Evolutionary conservation across 2,329 filamentous ascomycete species (phyloP), one percentile per base, ranked within the genome.

Genomic region (Chrysosporium keratinophilum): DNA sequence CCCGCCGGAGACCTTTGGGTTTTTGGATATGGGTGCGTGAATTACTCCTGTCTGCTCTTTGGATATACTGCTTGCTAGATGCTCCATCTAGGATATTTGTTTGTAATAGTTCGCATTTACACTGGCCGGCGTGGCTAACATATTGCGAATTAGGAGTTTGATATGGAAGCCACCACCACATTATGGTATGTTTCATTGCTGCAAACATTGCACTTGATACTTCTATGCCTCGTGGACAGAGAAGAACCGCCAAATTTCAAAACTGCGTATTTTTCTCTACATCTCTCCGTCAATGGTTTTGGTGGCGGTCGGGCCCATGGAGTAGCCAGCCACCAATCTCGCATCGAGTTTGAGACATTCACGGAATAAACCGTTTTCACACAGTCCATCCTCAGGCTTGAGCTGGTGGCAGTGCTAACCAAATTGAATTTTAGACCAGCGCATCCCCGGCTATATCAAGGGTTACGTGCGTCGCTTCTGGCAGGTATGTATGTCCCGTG

Each of bases 111-210:
- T 44, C 28, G 12, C 3, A n/a, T 20, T 14, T 5, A 33, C 19
- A 33, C 19, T 20, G 6, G 19, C 35, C 14, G 15, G 34, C 14
- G n/a, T 40, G n/a, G 19, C 50, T 52, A 45, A 52, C 39, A 34
- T 5, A 33, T 39, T 45, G 31, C 15, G 17, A 7, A 44, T 15
- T 50, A 93, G 91, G 73, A 95, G 89, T 69, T 74, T 98, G 67
- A 96, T 98, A 63, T 98, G 90, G 90, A 98, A 97, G 70, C 91
- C 93, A 54, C 93, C 93, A 57, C 93, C 93, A 61, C 87, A 95
- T 67, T 96, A 86, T 68, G 91, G 91, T 96, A 83, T 58, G 69
- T 55, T 46, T 37, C 9, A 46, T 31, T 39, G 19, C 43, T 5
- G 4, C 41, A 37, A 12, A 28, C 11, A 12, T 40, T 11, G 34